These are phyloP conservation scores for Paragyromitra xinjiangensis DNA, from an alignment of 495 filamentous ascomycete species.

Conservation along the genomic window DNA sequence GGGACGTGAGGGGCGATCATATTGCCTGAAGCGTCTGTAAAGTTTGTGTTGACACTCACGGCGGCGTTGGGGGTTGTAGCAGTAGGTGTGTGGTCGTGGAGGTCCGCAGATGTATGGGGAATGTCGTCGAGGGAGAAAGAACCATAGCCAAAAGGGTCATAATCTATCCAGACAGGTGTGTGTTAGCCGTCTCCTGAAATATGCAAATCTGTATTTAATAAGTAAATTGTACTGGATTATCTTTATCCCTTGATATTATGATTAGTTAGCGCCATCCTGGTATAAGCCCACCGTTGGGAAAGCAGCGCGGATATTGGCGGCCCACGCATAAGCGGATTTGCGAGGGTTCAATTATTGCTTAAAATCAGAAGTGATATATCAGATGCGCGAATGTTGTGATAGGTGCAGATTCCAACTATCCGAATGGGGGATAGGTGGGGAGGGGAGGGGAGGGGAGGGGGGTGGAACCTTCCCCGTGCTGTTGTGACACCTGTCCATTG, in stretches of 20 bases:
- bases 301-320: conserved; percentile 17
- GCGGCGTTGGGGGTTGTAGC: conserved; percentile 63
- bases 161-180: conserved; percentile 45
- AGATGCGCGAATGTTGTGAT: conserved; percentile 38
- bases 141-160: conserved; percentile 45
- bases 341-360: conserved; percentile 16
- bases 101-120: conserved; percentile 24
- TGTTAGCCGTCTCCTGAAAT: conserved; percentile 39
- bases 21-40: conserved; percentile 38
- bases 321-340: conserved; percentile 16
- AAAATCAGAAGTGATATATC: conserved; percentile 37
- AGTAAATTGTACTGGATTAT: conserved; percentile 24
- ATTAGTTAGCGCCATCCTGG: conserved; percentile 25
- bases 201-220: conserved; percentile 7
- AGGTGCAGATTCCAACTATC: conserved; percentile 29
- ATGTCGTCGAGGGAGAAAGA: conserved; percentile 32
- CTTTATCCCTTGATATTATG: conserved; percentile 19
- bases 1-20: conserved; percentile 11
- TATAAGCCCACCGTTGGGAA: conserved; percentile 2
- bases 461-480: not conserved
- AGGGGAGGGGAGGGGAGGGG: not conserved
- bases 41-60: conserved; percentile 59
- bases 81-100: conserved; percentile 55
- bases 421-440: not conserved
- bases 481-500: conserved; percentile 32